Evolutionary conservation across 495 filamentous ascomycete species (phyloP).

Genomic region (Lasiosphaeriaceae sp.): DNA sequence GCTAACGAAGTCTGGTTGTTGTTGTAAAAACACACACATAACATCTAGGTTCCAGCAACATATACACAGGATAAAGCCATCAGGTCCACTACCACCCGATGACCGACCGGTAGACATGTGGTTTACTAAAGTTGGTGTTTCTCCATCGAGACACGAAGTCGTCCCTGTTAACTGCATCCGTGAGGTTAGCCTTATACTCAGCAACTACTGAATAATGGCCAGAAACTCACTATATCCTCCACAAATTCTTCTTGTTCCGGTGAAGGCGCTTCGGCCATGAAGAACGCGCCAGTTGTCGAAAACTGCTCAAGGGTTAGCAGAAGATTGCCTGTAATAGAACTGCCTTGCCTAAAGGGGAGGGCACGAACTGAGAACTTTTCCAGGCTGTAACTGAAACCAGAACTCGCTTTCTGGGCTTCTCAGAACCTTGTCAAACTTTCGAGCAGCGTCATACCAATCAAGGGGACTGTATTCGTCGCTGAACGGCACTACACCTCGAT

Average conservation of each 20-base stretch:
- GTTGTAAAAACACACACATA: no score
- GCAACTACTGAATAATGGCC: background rate
- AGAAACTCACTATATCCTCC: constrained; percentile 74
- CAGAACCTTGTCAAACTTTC: constrained; percentile 60
- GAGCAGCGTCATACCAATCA: constrained; percentile 75
- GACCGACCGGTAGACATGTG: constrained; percentile 45
- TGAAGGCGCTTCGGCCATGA: constrained; percentile 78
- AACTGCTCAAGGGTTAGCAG: constrained; percentile 41
- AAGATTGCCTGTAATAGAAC: no score
- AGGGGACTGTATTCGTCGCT: constrained; percentile 26
- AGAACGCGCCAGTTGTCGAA: constrained; percentile 96
- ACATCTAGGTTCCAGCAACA: no score
- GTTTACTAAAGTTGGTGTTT: constrained; percentile 61
- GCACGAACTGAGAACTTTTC: constrained; percentile 64
- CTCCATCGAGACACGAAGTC: constrained; percentile 78
- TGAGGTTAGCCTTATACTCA: background rate
- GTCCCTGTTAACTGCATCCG: constrained; percentile 67
- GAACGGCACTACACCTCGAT: constrained; percentile 61
- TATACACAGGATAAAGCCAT: no score
- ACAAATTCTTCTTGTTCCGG: constrained; percentile 79
- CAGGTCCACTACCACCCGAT: constrained; percentile 23
- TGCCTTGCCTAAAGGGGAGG: background rate
- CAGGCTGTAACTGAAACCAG: constrained; percentile 75
- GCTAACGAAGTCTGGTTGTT: no score
- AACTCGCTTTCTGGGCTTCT: constrained; percentile 53